A percentile compares a stretch with the other conserved stretches of the same genome.
These are phyloP conservation scores for Zalaria obscura DNA, from an alignment of 2,329 filamentous ascomycete species.

Conservation along the genomic window DNA sequence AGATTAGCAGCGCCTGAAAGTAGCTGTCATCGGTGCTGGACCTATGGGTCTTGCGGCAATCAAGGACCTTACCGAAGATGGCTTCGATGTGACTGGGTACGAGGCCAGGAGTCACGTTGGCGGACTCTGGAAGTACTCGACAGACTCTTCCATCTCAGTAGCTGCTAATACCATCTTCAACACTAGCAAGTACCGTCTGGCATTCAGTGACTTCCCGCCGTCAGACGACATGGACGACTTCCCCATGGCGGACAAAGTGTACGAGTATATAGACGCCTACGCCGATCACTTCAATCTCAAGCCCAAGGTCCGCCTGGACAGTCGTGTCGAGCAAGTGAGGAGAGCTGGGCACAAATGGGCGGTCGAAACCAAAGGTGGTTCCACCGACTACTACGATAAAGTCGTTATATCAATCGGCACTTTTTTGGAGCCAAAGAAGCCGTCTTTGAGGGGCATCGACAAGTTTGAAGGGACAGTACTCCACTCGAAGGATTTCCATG, in stretches of 20 bases:
- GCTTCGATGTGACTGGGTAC: constrained; percentile 24
- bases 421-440: constrained; percentile 22
- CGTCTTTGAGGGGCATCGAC: constrained; percentile 20
- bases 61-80: constrained; percentile 28
- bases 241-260: constrained; percentile 14
- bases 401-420: constrained; percentile 20
- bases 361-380: constrained; percentile 14
- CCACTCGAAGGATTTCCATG: constrained; percentile 16
- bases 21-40: constrained; percentile 4
- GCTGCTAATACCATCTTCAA: constrained; percentile 18
- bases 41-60: constrained; percentile 6
- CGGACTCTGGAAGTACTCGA: constrained; percentile 28
- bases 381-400: constrained; percentile 20
- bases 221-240: constrained; percentile 20
- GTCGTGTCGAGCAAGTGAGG: constrained; percentile 16
- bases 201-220: constrained; percentile 29
- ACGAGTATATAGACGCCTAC: constrained; percentile 27
- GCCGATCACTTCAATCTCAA: constrained; percentile 25
- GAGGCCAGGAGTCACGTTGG: constrained; percentile 25
- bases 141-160: constrained; percentile 13
- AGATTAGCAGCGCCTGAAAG: not conserved
- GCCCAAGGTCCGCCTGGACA: constrained; percentile 20
- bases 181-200: constrained; percentile 25
- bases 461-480: constrained; percentile 25
- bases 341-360: constrained; percentile 20